These are phyloP conservation scores for Vaccinium corymbosum DNA, from an alignment of 148 eudicot species.

Conservation along the genomic window DNA sequence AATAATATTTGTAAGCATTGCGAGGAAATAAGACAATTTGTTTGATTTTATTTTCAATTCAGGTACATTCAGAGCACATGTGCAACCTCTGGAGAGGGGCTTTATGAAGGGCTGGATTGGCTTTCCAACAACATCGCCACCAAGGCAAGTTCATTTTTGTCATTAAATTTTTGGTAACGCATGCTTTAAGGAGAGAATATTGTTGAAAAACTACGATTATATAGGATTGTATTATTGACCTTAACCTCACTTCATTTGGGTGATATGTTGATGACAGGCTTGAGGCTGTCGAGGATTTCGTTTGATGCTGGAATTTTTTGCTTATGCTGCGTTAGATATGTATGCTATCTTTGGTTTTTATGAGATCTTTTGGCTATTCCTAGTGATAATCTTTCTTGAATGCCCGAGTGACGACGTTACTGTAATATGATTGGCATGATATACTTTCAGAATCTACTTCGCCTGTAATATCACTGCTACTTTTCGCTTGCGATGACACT, in stretches of 20 bases:
- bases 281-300: not conserved
- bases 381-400: not conserved
- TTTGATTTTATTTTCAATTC: slow-evolving; percentile 10
- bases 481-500: not conserved
- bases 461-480: slow-evolving; percentile 11
- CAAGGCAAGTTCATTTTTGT: slow-evolving; percentile 18
- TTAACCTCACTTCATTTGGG: not conserved
- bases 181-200: not conserved
- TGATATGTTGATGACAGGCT: slow-evolving; percentile 9
- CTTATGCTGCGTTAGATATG: not conserved
- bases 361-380: not conserved
- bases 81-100: slow-evolving; percentile 23
- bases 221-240: not conserved
- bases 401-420: not conserved
- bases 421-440: slow-evolving; percentile 1
- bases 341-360: not conserved
- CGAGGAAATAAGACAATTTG: not conserved
- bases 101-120: slow-evolving; percentile 27
- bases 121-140: slow-evolving; percentile 29
- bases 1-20: not conserved
- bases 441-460: not conserved
- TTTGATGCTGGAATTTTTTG: slow-evolving; percentile 4
- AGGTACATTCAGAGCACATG: slow-evolving; percentile 24
- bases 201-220: not conserved
- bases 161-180: not conserved